Evolutionary conservation across 2,329 filamentous ascomycete species (phyloP), one percentile per base, ranked within the genome.

Genomic region (Cladosporium austrohemisphaericum): DNA sequence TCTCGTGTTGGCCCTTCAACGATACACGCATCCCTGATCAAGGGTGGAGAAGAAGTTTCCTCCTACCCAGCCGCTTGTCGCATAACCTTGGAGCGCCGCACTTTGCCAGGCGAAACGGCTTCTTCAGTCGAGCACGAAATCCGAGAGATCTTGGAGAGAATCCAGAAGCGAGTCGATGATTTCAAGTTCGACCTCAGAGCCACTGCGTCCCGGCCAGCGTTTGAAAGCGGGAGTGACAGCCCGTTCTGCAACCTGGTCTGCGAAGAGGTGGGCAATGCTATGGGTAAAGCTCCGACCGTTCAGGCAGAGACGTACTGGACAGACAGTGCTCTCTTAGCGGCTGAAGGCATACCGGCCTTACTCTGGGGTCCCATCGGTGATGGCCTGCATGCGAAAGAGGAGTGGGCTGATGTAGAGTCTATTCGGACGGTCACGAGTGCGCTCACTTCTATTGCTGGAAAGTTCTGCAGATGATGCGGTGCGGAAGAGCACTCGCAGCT

Each of bases 1-100:
- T 43, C 41, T 10, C 4, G 14, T 2, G n/a, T 31, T 32, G 28
- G 41, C 3, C 16, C 41, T 33, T 28, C 41, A 9, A 44, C 28
- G 5, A 44, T 44, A 18, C 41, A 44, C 10, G 41, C 41, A n/a
- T 44, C 41, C 10, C 13, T 44, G 13, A 33, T 44, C 41, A 33
- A 44, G 8, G 41, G 41, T 32, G 41, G 41, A 16, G 41, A 44
- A 19, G 41, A 44, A 33, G 41, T n/a, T 4, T 44, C 41, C 5
- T 44, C 41, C 6, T 44, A 44, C 19, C 41, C 41, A 22, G 41
- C 41, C n/a, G 8, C 20, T 9, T 44, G 41, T 22, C 9, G 16
- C 13, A 44, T 44, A 5, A 33, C 28, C 11, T 8, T 44, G n/a
- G 41, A 44, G 29, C 19, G 28, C 28, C 41, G 41, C 4, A 44